These are phyloP conservation scores for Pichiaceae sp. DNA, from an alignment of 1,139 yeast species.

Conservation along the genomic window DNA sequence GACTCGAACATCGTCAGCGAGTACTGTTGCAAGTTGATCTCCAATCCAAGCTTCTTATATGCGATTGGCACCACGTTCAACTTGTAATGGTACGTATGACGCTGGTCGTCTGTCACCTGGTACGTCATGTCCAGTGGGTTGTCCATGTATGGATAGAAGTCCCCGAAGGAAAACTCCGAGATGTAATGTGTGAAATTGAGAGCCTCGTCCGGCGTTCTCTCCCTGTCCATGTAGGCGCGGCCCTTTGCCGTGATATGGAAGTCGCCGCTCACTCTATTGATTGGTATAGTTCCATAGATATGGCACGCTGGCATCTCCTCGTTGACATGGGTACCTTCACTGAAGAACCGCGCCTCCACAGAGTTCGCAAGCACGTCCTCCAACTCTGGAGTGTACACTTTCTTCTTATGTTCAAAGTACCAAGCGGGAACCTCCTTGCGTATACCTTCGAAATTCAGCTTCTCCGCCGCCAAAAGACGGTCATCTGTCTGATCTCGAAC, in stretches of 20 bases:
- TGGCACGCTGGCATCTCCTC: constrained; percentile 76
- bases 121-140: constrained; percentile 81
- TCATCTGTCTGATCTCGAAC: constrained; percentile 76
- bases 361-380: constrained; percentile 61
- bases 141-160: constrained; percentile 73
- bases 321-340: constrained; percentile 31
- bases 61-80: constrained; percentile 80
- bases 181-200: constrained; percentile 80
- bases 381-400: constrained; percentile 53
- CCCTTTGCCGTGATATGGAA: constrained; percentile 79
- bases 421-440: constrained; percentile 44
- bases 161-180: constrained; percentile 86
- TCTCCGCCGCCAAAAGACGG: constrained; percentile 66
- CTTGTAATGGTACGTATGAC: constrained; percentile 49
- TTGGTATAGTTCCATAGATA: constrained; percentile 78
- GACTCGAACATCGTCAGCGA: constrained; percentile 52
- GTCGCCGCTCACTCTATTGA: constrained; percentile 79
- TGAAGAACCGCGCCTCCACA: constrained; percentile 52
- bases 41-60: constrained; percentile 63
- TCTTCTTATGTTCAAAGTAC: constrained; percentile 38
- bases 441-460: constrained; percentile 59
- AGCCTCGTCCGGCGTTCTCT: constrained; percentile 36
- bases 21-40: constrained; percentile 78
- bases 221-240: constrained; percentile 43
- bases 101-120: constrained; percentile 35